These are phyloP conservation scores for Populus alba DNA, from an alignment of 345 rosid species.

Conservation along the genomic window DNA sequence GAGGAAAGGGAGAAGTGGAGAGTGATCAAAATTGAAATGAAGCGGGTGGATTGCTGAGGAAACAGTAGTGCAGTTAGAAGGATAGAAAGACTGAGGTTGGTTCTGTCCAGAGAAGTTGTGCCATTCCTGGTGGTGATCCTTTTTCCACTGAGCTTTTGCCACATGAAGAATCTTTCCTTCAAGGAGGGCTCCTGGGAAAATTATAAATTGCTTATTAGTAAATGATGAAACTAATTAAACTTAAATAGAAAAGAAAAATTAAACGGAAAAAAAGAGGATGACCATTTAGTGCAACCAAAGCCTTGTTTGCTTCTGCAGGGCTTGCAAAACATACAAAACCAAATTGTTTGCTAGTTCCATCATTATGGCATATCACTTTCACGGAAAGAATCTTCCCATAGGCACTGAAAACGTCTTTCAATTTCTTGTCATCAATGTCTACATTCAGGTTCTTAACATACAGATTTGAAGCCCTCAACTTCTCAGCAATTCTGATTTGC, in stretches of 20 bases:
- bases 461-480: conserved; percentile 44
- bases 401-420: conserved; percentile 43
- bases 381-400: conserved; percentile 54
- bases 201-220: not conserved
- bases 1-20: conserved; percentile 15
- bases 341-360: conserved; percentile 59
- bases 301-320: conserved; percentile 56
- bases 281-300: conserved; percentile 51
- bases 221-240: not conserved
- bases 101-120: conserved; percentile 22
- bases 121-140: conserved; percentile 36
- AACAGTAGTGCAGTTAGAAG: conserved; percentile 11
- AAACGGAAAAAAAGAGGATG: not conserved
- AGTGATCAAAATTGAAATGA: conserved; percentile 12
- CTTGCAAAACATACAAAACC: conserved; percentile 76
- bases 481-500: conserved; percentile 19
- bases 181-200: conserved; percentile 39
- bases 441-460: conserved; percentile 59
- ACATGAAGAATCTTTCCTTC: conserved; percentile 49
- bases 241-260: conserved; percentile 1
- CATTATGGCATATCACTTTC: conserved; percentile 51
- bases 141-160: conserved; percentile 59
- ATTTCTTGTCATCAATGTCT: conserved; percentile 43
- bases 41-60: conserved; percentile 11
- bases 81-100: conserved; percentile 8